These are phyloP conservation scores for Brassica balearica DNA, from an alignment of 441 rosid genomes.

Conservation along the genomic window DNA sequence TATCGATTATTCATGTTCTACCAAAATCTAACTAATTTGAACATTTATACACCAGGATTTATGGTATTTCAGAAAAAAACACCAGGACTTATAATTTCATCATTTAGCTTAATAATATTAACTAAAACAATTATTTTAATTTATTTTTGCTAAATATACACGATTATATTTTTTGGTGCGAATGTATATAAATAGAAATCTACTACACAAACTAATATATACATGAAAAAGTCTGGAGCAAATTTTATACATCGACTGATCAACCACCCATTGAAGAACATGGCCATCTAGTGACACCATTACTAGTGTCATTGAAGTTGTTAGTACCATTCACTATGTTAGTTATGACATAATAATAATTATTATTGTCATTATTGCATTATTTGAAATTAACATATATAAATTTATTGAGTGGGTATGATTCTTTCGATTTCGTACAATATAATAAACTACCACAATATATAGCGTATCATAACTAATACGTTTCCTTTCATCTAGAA, in stretches of 20 bases:
- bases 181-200: too few species aligned
- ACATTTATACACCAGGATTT: too few species aligned
- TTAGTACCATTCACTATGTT: constrained; percentile 26
- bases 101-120: too few species aligned
- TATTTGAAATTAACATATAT: constrained; percentile 24
- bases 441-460: neutral
- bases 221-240: neutral
- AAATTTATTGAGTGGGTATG: constrained; percentile 13
- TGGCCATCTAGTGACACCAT: constrained; percentile 25
- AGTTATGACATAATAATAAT: neutral
- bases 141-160: too few species aligned
- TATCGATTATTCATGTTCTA: neutral
- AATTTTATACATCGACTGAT: constrained; percentile 13
- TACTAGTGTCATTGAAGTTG: constrained; percentile 34
- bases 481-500: neutral
- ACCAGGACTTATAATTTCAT: too few species aligned
- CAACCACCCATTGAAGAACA: constrained; percentile 33
- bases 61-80: too few species aligned
- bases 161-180: too few species aligned
- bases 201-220: too few species aligned
- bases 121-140: too few species aligned
- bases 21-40: too few species aligned
- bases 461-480: neutral
- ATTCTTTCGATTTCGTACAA: neutral
- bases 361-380: neutral